These are phyloP conservation scores for Atalantia buxifolia DNA, from an alignment of 345 rosid genomes.

Conservation along the genomic window DNA sequence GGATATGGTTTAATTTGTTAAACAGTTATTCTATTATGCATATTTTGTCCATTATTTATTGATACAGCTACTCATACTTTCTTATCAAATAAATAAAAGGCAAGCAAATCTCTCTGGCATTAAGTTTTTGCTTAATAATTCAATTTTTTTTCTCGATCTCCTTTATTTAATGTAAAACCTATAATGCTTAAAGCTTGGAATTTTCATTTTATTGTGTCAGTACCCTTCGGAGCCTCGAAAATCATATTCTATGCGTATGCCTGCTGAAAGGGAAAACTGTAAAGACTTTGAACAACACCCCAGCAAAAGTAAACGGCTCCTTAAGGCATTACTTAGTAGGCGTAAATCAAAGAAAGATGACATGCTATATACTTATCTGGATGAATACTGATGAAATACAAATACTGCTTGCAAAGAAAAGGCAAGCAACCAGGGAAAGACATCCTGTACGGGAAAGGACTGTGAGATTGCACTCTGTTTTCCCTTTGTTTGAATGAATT, in stretches of 20 bases:
- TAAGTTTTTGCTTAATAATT: neutral
- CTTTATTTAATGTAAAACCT: neutral
- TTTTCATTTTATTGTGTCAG: conserved; percentile 31
- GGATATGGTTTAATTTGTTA: neutral
- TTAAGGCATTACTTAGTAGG: conserved; percentile 84
- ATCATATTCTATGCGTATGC: conserved; percentile 69
- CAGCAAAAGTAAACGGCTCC: conserved; percentile 86
- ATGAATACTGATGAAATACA: conserved; percentile 59
- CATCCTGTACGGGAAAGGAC: neutral
- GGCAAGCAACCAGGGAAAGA: neutral
- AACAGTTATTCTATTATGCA: neutral
- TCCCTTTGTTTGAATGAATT: neutral
- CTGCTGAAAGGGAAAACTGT: conserved; percentile 48
- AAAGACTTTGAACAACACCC: conserved; percentile 62
- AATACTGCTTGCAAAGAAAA: neutral
- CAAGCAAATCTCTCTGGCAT: conserved; percentile 2
- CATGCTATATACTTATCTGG: conserved; percentile 72
- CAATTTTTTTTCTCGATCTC: neutral
- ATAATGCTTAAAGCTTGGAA: conserved; percentile 2
- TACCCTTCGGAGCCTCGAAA: conserved; percentile 85
- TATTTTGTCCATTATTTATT: too few relatives aligned
- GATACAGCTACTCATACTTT: too few relatives aligned
- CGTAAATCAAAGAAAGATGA: conserved; percentile 95
- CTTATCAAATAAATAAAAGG: too few relatives aligned
- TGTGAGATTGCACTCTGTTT: conserved; percentile 4